Conservation (phyloP, 768 basidiomycete species). For the Tricholoma matsutake region DNA sequence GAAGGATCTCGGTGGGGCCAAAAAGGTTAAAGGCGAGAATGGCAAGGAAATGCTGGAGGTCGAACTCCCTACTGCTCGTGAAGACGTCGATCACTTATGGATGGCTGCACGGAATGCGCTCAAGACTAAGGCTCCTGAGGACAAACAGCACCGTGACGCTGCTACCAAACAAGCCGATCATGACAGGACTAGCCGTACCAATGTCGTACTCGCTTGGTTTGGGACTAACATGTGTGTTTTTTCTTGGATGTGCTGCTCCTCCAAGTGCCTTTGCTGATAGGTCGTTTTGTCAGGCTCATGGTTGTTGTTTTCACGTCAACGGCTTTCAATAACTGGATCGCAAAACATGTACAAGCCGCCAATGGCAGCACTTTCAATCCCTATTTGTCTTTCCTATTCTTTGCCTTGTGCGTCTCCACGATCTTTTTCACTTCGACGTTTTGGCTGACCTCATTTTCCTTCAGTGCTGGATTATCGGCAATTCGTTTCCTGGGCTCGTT, state of each 20-base stretch:
- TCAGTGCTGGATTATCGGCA: conserved; percentile 74
- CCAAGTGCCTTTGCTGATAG: conserved; percentile 7
- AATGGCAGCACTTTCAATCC: conserved; percentile 73
- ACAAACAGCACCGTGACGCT: conserved; percentile 80
- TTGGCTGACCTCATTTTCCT: background rate
- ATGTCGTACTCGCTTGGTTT: conserved; percentile 81
- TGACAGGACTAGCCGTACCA: conserved; percentile 80
- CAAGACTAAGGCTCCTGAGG: conserved; percentile 62
- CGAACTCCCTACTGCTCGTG: conserved; percentile 73
- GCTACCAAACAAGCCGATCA: conserved; percentile 88
- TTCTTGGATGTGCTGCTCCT: conserved; percentile 9
- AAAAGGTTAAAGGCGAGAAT: conserved; percentile 81
- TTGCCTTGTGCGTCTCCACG: conserved; percentile 26
- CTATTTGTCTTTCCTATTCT: conserved; percentile 81
- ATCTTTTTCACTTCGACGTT: background rate
- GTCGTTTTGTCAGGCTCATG: conserved; percentile 46
- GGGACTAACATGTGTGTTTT: conserved; percentile 76
- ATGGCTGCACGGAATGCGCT: conserved; percentile 68
- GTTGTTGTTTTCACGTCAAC: conserved; percentile 74
- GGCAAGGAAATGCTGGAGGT: conserved; percentile 89
- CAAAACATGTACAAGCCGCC: conserved; percentile 47
- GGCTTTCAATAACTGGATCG: conserved; percentile 74
- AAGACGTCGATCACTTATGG: conserved; percentile 91
- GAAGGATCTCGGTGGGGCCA: conserved; percentile 88
- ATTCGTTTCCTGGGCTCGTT: conserved; percentile 79